Evolutionary conservation across 768 basidiomycete genomes (phyloP), one percentile per base, ranked within the genome.

Genomic region (Psilocybe azurescens): DNA sequence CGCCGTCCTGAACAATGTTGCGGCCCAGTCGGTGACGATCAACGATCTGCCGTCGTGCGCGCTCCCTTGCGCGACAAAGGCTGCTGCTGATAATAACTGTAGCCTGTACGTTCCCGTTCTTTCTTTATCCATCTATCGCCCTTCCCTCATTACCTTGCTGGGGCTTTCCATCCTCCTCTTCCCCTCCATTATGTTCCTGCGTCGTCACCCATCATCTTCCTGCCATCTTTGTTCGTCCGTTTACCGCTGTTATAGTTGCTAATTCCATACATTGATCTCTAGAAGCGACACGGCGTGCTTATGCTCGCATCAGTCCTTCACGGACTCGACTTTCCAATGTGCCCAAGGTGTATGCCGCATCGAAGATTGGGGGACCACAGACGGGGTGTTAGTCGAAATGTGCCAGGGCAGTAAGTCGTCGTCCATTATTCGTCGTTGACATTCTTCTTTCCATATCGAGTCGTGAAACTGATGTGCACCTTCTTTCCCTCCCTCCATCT

Each of bases 371-470:
- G 46, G 58, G 6, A 28, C 55, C 9, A 55, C 56, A 1, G 33
- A 33, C 7, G 58, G 55, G 0, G 39, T 56, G 1, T 41, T 64
- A 28, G 18, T 32, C 24, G 58, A 57, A 14, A 16, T 60, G 8
- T 64, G 63, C 14, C 48, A 24, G 7, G n/a, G 30, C 16, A 36
- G 63, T 64, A 38, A 48, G 63, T 60, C 18, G 39, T 53, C n/a
- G 33, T 33, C 9, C 9, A 33, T 33, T 33, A n/a, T n/a, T n/a
- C n/a, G n/a, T n/a, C n/a, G n/a, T n/a, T n/a, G n/a, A n/a, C n/a
- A n/a, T n/a, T n/a, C n/a, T n/a, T n/a, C n/a, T n/a, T n/a, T n/a
- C n/a, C n/a, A n/a, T n/a, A n/a, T n/a, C n/a, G n/a, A n/a, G n/a
- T n/a, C n/a, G n/a, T n/a, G n/a, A n/a, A n/a, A n/a, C n/a, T n/a